Evolutionary conservation across 148 eudicot species (phyloP).

Genomic region (Hydrangea macrophylla): DNA sequence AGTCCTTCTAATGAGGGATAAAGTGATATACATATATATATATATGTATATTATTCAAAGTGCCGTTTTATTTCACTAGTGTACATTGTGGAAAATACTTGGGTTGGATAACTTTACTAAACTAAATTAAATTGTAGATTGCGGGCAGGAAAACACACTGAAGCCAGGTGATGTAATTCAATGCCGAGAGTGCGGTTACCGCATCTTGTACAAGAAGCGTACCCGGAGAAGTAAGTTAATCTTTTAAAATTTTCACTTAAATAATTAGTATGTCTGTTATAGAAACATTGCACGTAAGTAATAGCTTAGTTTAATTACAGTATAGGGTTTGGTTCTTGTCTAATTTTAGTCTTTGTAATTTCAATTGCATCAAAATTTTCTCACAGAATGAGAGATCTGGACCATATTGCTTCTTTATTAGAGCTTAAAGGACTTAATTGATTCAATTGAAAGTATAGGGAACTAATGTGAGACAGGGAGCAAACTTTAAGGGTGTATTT

Average conservation of each 20-base stretch:
- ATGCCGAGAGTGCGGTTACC: constrained; percentile 86
- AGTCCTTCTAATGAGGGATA: too few species aligned
- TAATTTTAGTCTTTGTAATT: background rate
- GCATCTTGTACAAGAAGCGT: constrained; percentile 83
- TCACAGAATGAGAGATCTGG: too few species aligned
- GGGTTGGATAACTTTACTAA: too few species aligned
- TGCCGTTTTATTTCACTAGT: background rate
- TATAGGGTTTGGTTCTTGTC: background rate
- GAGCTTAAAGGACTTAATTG: too few species aligned
- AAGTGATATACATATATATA: background rate
- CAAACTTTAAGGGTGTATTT: too few species aligned
- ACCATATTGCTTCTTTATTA: too few species aligned
- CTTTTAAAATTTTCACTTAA: background rate
- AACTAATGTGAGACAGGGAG: too few species aligned
- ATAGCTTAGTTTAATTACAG: background rate
- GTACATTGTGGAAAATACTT: too few species aligned
- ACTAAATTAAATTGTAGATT: too few species aligned
- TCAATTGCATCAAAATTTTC: too few species aligned
- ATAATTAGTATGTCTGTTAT: background rate
- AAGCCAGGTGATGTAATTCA: constrained; percentile 84
- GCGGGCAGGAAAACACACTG: constrained; percentile 84
- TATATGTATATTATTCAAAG: background rate
- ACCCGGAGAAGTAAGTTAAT: constrained; percentile 70
- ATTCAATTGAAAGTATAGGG: too few species aligned
- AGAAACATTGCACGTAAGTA: background rate